Percentiles rank a stretch among this genome's conserved stretches.
These are phyloP conservation scores for Wallacemonas sp. DNA, from an alignment of 208 protist species.

Conservation along the genomic window DNA sequence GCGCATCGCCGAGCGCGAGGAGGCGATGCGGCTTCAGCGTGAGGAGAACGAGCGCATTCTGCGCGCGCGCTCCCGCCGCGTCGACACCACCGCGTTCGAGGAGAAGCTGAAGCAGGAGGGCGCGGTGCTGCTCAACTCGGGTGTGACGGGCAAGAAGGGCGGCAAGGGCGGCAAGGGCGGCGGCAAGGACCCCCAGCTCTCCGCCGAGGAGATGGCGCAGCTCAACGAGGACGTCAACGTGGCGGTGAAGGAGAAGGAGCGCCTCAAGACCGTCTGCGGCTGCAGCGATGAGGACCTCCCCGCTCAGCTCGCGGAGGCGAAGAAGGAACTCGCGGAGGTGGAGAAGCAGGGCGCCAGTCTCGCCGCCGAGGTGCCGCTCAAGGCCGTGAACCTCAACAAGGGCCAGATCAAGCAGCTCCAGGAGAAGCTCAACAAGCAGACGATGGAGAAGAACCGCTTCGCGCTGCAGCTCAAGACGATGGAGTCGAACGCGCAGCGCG, in stretches of 20 bases:
- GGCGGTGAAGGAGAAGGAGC: constrained; percentile 63
- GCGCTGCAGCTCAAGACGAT: constrained; percentile 80
- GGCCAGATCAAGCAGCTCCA: constrained; percentile 72
- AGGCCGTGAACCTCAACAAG: constrained; percentile 49
- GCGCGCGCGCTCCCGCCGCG: constrained; percentile 47
- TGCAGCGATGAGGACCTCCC: constrained; percentile 68
- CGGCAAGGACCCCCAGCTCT: constrained; percentile 41
- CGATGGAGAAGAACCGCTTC: constrained; percentile 67
- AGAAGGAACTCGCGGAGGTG: constrained; percentile 43
- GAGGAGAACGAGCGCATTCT: constrained; percentile 64
- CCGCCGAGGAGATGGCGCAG: constrained; percentile 46
- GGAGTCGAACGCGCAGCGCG: constrained; percentile 49
- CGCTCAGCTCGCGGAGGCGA: constrained; percentile 45
- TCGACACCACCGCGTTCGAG: constrained; percentile 61
- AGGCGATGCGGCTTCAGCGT: constrained; percentile 55
- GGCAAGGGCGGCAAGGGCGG: constrained; percentile 32
- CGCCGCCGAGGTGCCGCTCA: constrained; percentile 14
- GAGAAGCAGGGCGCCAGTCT: constrained; percentile 29
- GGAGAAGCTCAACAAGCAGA: constrained; percentile 82
- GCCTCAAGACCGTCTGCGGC: constrained; percentile 60
- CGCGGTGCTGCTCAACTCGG: constrained; percentile 68
- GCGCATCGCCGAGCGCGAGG: constrained; percentile 41
- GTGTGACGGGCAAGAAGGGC: constrained; percentile 35
- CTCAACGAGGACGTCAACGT: constrained; percentile 57
- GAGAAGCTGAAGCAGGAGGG: constrained; percentile 52